Evolutionary conservation across 768 basidiomycete genomes (phyloP).

Genomic region (Tylopilus intermedius): DNA sequence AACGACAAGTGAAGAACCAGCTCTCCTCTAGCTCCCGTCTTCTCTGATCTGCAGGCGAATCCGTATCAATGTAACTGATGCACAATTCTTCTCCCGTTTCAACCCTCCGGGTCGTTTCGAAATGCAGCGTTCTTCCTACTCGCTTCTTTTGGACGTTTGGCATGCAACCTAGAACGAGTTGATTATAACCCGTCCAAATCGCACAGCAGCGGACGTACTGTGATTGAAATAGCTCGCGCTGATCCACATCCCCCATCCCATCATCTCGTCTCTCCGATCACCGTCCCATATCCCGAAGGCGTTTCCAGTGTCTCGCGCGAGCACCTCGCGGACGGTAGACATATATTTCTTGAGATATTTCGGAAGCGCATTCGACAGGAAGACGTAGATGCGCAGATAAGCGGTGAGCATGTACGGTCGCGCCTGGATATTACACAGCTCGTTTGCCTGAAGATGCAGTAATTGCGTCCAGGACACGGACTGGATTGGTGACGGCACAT

Average conservation of each 20-base stretch:
- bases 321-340: constrained; percentile 46
- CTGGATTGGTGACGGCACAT: constrained; percentile 1
- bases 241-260: constrained; percentile 61
- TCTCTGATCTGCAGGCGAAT: constrained; percentile 32
- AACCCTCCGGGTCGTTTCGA: constrained; percentile 43
- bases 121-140: constrained; percentile 41
- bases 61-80: constrained; percentile 49
- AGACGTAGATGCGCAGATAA: constrained; percentile 51
- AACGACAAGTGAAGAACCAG: constrained; percentile 56
- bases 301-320: constrained; percentile 60
- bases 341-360: constrained; percentile 32
- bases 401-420: constrained; percentile 50
- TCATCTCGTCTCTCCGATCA: constrained; percentile 47
- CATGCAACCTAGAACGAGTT: constrained; percentile 38
- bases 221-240: constrained; percentile 68
- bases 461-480: constrained; percentile 42
- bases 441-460: constrained; percentile 55
- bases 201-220: constrained; percentile 33
- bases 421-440: constrained; percentile 40
- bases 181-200: not conserved
- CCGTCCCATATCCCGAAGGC: constrained; percentile 67
- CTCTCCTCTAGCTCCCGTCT: constrained; percentile 39
- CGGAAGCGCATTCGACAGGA: constrained; percentile 39
- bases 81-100: constrained; percentile 50
- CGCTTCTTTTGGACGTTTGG: constrained; percentile 49